Evolutionary conservation across 2,329 filamentous ascomycete species (phyloP).

Genomic region (Rasamsonia emersonii): DNA sequence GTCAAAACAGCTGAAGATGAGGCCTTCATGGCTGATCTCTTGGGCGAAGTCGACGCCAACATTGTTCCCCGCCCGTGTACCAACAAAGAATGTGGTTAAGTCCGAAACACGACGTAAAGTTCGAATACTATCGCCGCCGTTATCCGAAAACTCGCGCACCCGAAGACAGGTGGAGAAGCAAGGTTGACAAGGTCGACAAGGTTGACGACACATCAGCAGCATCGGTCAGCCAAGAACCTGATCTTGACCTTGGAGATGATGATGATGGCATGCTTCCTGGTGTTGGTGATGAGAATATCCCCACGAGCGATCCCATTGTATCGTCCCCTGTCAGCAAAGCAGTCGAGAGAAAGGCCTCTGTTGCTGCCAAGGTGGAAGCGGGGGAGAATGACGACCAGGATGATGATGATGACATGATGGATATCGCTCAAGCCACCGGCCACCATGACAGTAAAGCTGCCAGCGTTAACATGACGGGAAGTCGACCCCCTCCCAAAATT

Average conservation of each 20-base stretch:
- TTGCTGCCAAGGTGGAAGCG: constrained; percentile 51
- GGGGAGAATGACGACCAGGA: constrained; percentile 65
- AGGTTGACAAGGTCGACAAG: too few relatives aligned
- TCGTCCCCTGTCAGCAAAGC: constrained; percentile 81
- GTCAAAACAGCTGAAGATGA: constrained; percentile 79
- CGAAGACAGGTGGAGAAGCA: constrained; percentile 46
- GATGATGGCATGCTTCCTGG: constrained; percentile 49
- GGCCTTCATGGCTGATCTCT: constrained; percentile 73
- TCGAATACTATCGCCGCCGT: constrained; percentile 68
- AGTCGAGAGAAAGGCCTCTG: constrained; percentile 58
- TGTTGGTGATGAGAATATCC: constrained; percentile 63
- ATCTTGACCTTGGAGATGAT: constrained; percentile 42
- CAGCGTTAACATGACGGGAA: constrained; percentile 78
- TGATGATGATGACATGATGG: constrained; percentile 69
- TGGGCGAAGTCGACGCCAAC: constrained; percentile 82
- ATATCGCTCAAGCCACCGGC: constrained; percentile 68
- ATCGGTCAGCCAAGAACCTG: constrained; percentile 30
- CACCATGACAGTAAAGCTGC: constrained; percentile 52
- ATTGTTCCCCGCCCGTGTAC: constrained; percentile 47
- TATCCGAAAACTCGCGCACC: constrained; percentile 45
- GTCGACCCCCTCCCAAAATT: constrained; percentile 66
- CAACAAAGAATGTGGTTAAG: constrained; percentile 57
- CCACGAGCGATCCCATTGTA: constrained; percentile 77
- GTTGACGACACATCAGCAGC: constrained; percentile 40
- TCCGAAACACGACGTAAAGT: constrained; percentile 69